Base-by-base conservation (phyloP, 352 stramenopile species). In the Lagenidium giganteum region DNA sequence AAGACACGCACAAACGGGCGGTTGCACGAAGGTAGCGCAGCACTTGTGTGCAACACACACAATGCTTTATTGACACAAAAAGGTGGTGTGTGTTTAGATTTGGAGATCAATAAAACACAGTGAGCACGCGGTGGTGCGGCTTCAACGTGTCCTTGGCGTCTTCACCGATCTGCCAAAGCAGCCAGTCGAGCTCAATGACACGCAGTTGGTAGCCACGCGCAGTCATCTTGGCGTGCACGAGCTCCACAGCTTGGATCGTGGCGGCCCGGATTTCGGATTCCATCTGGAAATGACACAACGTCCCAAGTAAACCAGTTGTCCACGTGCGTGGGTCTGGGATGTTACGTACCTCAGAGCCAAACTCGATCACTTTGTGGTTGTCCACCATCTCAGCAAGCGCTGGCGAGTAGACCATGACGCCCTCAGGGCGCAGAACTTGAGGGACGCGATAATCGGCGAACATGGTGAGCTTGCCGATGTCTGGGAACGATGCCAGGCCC, bases 391-490 rank as follows among this genome's bases (percentile, higher is more conserved):
- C 30, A 4, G 57, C 50, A 3, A 93, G 65, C 32, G 59, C 59
- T 1, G 47, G 8, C 7, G 64, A 74, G 56, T 90, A 90, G 32
- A 69, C 53, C 43, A 93, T 54, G n/a, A 88, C 67, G 11, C 78
- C 75, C 52, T 88, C 70, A 2, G 71, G 66, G 3, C 68, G 62
- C n/a, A 93, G 64, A 23, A 90, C 66, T 57, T 90, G 77, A 3
- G 85, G 85, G 23, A 96, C 81, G 7, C 85, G 75, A 57, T 96
- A 96, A 57, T 96, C 85, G 21, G 85, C 85, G 52, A 96, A 96
- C 83, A 95, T 96, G 7, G 85, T 95, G 20, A 96, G 63, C 18
- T 88, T 70, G 37, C 54, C 70, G 22, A 95, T 84, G 42, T 96
- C 85, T 42, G 70, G 42, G 31, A 96, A 96, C n/a, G 61, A 78